Base-by-base conservation (phyloP, 768 basidiomycete genomes). In the Agrocybe pediades region DNA sequence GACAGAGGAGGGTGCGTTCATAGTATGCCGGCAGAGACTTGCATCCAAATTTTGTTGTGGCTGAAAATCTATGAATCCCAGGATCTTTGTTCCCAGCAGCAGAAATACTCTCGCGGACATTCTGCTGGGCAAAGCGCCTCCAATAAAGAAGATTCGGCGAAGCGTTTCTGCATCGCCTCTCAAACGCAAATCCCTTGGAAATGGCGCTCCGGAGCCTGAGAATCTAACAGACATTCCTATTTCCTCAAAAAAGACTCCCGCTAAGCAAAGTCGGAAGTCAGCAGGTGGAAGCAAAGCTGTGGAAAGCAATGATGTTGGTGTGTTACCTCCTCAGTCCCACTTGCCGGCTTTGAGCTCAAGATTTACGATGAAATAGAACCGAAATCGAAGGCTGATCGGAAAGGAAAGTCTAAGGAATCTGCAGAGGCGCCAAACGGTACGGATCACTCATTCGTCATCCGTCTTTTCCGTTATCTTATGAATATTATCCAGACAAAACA, bases 1-100 rank as follows among this genome's bases (percentile, higher is more conserved):
- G 85, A 88, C 67, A 79, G 85, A 49, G 85, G 85, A 53, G 84
- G 85, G 84, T 85, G 25, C 56, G 82, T 71, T 36, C 30, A 2
- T 29, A 54, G 13, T 23, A 43, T 51, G 13, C 25, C 21, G 42
- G 6, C 33, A 36, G 11, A 36, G n/a, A 3, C 36, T 23, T 44
- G 9, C 25, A n/a, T 17, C 21, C 29, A 30, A 6, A 40, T 23
- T 1, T 7, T 26, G 25, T 21, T 24, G 24, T 11, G n/a, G 41
- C 30, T 33, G 29, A 15, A 36, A 9, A 16, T 43, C 33, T n/a
- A 30, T 23, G 29, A 30, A 29, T 9, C 16, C 17, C 36, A 85
- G 84, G 0, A 80, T 77, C 20, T 86, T 84, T 61, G 73, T 81
- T 20, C 83, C 85, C 0, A 68, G 80, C 1, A 71, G 69, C 15